These are phyloP conservation scores for Rhizopus arrhizus DNA, from an alignment of 371 early-diverging fungal species.

Conservation along the genomic window DNA sequence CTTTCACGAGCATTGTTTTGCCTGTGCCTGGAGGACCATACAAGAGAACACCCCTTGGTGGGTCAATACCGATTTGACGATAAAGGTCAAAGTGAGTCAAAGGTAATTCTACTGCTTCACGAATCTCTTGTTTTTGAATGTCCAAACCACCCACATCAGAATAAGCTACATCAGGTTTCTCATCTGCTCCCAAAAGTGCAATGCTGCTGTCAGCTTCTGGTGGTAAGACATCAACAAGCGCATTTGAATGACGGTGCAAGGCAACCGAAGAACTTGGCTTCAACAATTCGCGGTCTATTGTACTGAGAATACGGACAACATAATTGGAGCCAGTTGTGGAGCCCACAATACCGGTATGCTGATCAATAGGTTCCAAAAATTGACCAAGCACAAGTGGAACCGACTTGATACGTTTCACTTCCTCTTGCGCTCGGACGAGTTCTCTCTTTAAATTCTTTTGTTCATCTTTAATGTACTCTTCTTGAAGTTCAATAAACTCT, in stretches of 20 bases:
- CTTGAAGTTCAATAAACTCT: constrained; percentile 96
- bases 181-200: constrained; percentile 92
- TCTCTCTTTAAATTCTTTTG: constrained; percentile 98
- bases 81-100: constrained; percentile 99
- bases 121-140: constrained; percentile 99
- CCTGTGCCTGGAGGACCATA: constrained; percentile 99
- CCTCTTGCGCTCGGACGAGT: constrained; percentile 94
- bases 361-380: constrained; percentile 99
- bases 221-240: constrained; percentile 95
- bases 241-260: constrained; percentile 98
- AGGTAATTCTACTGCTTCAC: constrained; percentile 99
- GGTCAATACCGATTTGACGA: constrained; percentile 99
- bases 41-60: constrained; percentile 97
- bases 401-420: constrained; percentile 98
- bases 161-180: constrained; percentile 97
- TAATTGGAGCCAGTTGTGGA: constrained; percentile 97
- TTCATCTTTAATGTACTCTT: constrained; percentile 99
- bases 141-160: constrained; percentile 99
- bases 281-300: constrained; percentile 97
- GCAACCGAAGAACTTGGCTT: constrained; percentile 98
- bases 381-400: constrained; percentile 99
- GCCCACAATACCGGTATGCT: constrained; percentile 96
- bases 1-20: constrained; percentile 99
- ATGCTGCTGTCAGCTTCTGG: constrained; percentile 98
- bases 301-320: constrained; percentile 96